Percentiles rank a stretch among this genome's conserved stretches.
These are phyloP conservation scores for Chlamydomonas reinhardtii DNA, from an alignment of 163 green algal species.

Conservation along the genomic window DNA sequence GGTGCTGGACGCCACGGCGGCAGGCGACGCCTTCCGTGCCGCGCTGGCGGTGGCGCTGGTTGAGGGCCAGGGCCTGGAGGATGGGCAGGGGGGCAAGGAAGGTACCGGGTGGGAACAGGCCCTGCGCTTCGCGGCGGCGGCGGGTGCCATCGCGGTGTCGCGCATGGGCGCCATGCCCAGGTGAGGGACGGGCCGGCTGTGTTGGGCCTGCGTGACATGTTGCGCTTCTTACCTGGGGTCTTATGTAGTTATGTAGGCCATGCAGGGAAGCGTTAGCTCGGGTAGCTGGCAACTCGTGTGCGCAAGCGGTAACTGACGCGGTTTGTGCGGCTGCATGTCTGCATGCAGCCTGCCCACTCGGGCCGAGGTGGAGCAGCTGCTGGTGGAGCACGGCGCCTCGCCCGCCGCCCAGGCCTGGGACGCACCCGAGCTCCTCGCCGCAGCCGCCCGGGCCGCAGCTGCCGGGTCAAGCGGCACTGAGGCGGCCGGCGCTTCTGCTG, in stretches of 20 bases:
- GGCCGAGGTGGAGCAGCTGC: conserved; percentile 59
- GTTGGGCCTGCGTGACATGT: no score
- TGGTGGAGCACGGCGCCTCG: neutral
- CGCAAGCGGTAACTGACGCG: no score
- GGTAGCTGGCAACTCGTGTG: no score
- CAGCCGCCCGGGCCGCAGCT: neutral
- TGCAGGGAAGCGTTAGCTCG: no score
- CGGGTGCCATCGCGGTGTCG: conserved; percentile 67
- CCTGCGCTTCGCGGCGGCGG: conserved; percentile 63
- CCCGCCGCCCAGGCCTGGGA: neutral
- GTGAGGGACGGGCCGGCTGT: neutral
- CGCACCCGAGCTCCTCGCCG: neutral
- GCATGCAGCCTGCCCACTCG: conserved; percentile 62
- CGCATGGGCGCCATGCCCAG: conserved; percentile 67
- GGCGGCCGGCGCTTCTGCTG: neutral
- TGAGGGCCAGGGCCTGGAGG: conserved; percentile 57
- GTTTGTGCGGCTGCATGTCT: no score
- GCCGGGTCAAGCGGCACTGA: neutral
- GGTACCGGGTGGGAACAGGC: neutral
- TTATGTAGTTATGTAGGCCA: no score
- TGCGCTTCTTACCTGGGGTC: no score
- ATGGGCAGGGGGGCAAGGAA: conserved; percentile 53
- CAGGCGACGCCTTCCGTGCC: conserved; percentile 82
- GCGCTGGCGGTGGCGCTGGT: conserved; percentile 80
- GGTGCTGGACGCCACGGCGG: conserved; percentile 76